phyloP scores from a whole-genome alignment of 2,329 filamentous ascomycete species.

The Aspergillus phoenicis region DNA sequence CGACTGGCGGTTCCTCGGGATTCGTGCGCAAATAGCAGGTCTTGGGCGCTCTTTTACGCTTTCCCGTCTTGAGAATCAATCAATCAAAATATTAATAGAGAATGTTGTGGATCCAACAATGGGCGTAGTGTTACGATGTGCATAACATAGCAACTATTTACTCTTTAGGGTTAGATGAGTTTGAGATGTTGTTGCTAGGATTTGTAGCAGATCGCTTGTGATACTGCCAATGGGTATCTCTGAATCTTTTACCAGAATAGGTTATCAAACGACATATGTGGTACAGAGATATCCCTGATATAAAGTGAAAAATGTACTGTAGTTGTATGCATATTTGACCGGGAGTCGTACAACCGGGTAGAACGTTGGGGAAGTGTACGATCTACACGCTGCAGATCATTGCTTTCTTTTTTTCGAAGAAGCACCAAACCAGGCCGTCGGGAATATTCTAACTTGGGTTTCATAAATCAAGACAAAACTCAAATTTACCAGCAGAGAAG shows the following conservation, averaged over 20 bases:
- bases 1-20: slow-evolving; percentile 37
- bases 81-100: background rate
- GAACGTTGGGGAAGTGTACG: background rate
- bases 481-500: background rate
- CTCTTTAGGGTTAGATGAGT: background rate
- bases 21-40: slow-evolving; percentile 39
- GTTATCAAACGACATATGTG: background rate
- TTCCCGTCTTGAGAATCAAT: slow-evolving; percentile 4
- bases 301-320: background rate
- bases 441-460: no score
- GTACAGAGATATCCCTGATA: background rate
- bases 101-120: background rate
- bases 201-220: no score
- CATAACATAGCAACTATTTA: background rate
- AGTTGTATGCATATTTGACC: slow-evolving; percentile 1
- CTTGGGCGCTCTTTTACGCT: slow-evolving; percentile 1
- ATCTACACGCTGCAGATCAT: background rate
- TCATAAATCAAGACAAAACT: no score
- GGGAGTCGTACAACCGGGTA: background rate
- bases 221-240: background rate
- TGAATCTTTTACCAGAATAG: no score
- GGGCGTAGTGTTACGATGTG: background rate
- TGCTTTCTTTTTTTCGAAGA: background rate
- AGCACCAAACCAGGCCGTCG: background rate
- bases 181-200: no score